Evolutionary conservation across 23 red algal species (phyloP).

Genomic region (Gracilaria caudata): DNA sequence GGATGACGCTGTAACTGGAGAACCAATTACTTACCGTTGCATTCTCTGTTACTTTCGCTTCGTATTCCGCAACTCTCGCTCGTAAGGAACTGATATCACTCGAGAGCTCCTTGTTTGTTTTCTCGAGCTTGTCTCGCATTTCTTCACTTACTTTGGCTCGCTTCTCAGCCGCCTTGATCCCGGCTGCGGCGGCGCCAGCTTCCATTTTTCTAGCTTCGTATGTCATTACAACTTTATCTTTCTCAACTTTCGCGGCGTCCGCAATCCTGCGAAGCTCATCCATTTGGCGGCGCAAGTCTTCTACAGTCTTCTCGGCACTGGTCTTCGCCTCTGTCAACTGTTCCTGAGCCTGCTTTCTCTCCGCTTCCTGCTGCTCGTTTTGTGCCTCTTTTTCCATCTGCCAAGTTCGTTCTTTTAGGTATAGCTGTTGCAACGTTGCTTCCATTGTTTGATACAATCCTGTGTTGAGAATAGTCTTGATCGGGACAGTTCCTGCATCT

Average conservation of each 20-base stretch:
- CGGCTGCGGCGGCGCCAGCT: conserved; percentile 39
- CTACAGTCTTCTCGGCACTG: conserved; percentile 40
- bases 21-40: conserved; percentile 50
- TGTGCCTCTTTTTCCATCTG: conserved; percentile 44
- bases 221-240: conserved; percentile 75
- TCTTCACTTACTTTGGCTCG: conserved; percentile 64
- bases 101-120: conserved; percentile 31
- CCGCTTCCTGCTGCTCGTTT: conserved; percentile 50
- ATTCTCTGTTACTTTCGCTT: neutral
- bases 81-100: conserved; percentile 33
- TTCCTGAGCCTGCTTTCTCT: conserved; percentile 42
- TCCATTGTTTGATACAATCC: conserved; percentile 84
- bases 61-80: conserved; percentile 13
- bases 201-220: conserved; percentile 86
- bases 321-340: conserved; percentile 39
- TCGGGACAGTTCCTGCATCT: conserved; percentile 43
- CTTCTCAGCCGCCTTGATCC: conserved; percentile 41
- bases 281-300: conserved; percentile 53
- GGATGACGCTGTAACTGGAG: neutral
- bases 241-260: conserved; percentile 72
- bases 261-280: conserved; percentile 65
- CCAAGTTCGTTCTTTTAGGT: conserved; percentile 57
- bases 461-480: conserved; percentile 65
- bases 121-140: conserved; percentile 52
- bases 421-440: conserved; percentile 75